phyloP scores from a whole-genome alignment of 1,284 basidiomycete genomes.

The Puccinia sorghi region DNA sequence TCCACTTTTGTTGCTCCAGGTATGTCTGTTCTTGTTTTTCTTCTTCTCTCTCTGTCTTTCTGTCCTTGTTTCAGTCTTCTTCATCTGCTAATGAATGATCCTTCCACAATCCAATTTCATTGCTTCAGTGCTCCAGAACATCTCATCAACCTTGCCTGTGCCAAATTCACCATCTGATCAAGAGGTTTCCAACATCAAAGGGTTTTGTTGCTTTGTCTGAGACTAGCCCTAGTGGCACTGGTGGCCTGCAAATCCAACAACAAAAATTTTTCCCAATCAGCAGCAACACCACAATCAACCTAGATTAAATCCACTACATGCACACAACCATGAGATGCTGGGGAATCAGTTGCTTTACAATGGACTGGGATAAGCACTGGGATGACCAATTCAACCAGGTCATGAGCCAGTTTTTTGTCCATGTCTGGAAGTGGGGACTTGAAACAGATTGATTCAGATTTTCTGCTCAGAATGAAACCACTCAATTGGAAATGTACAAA shows the following conservation, averaged over 20 bases:
- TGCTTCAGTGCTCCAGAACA: too few species aligned
- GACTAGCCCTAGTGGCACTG: constrained; percentile 2
- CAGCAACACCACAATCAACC: constrained; percentile 27
- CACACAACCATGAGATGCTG: constrained; percentile 37
- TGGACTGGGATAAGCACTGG: constrained; percentile 38
- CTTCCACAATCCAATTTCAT: too few species aligned
- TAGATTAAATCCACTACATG: constrained; percentile 23
- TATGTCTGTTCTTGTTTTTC: too few species aligned
- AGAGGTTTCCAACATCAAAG: constrained; percentile 9
- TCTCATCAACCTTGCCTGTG: too few species aligned
- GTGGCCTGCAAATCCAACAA: not conserved
- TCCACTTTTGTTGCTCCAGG: too few species aligned
- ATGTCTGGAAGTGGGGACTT: constrained; percentile 47
- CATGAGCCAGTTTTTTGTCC: constrained; percentile 39
- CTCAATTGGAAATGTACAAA: constrained; percentile 26
- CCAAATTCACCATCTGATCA: constrained; percentile 16
- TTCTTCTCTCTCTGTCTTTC: too few species aligned
- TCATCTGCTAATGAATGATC: too few species aligned
- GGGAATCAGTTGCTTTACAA: constrained; percentile 32
- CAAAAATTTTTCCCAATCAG: constrained; percentile 4
- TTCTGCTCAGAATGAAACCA: constrained; percentile 10
- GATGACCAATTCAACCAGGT: constrained; percentile 40
- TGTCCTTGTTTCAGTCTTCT: too few species aligned
- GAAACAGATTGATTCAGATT: not conserved
- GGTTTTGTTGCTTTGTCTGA: constrained; percentile 1